Conservation (phyloP, 2,329 filamentous ascomycete species). For the Pezicula carpinea region DNA sequence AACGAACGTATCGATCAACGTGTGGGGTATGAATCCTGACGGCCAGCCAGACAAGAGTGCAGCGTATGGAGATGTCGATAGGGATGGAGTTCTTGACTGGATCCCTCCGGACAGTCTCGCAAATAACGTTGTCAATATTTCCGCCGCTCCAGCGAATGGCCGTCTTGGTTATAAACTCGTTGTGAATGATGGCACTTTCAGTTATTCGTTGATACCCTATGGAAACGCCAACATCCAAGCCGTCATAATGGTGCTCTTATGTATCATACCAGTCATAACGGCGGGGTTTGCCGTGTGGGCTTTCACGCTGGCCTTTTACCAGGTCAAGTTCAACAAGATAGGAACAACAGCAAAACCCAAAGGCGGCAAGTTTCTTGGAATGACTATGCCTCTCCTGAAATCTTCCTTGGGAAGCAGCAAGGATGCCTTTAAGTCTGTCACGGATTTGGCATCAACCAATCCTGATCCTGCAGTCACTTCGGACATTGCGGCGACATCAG, state of each 20-base stretch:
- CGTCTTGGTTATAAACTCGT: slow-evolving; percentile 45
- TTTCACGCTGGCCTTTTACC: slow-evolving; percentile 51
- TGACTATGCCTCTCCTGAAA: not conserved
- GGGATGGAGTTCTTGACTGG: slow-evolving; percentile 55
- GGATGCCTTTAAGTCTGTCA: not conserved
- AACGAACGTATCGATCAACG: slow-evolving; percentile 54
- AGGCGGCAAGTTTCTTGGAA: not conserved
- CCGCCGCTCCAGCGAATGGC: slow-evolving; percentile 43
- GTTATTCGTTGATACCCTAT: slow-evolving; percentile 46
- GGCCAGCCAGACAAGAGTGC: slow-evolving; percentile 55
- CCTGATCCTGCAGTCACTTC: not conserved
- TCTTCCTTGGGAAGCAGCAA: not conserved
- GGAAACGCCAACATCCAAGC: slow-evolving; percentile 50
- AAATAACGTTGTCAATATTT: slow-evolving; percentile 52
- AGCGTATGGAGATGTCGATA: slow-evolving; percentile 57
- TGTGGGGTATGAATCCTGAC: slow-evolving; percentile 62
- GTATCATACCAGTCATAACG: slow-evolving; percentile 44
- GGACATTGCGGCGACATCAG: not conserved
- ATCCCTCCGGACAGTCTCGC: slow-evolving; percentile 52
- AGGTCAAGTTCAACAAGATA: slow-evolving; percentile 52
- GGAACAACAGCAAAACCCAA: slow-evolving; percentile 45
- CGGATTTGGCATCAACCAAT: not conserved
- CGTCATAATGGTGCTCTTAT: slow-evolving; percentile 45
- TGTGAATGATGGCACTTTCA: slow-evolving; percentile 48
- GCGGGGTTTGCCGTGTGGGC: slow-evolving; percentile 45